Conservation (phyloP, 176 grass and related monocot genomes). For the Areca catechu region DNA sequence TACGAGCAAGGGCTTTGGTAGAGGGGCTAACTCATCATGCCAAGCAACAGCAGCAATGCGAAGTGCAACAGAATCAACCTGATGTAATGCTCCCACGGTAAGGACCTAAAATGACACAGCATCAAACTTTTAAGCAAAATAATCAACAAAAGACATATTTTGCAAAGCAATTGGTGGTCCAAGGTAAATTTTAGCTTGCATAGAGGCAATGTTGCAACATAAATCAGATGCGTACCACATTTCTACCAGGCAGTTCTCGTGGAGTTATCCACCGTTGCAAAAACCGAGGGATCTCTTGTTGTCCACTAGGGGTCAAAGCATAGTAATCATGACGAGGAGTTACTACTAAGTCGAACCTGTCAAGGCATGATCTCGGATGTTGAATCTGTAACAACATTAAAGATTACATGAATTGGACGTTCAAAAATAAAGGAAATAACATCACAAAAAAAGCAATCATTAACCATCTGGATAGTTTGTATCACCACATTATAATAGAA, state of each 20-base stretch:
- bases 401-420: neutral
- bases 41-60: conserved; percentile 70
- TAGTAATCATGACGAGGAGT: conserved; percentile 91
- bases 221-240: conserved; percentile 52
- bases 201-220: neutral
- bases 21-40: conserved; percentile 84
- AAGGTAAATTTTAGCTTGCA: neutral
- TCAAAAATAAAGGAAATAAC: too few species aligned
- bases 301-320: conserved; percentile 63
- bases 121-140: neutral
- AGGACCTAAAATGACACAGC: conserved; percentile 49
- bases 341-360: conserved; percentile 87
- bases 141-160: neutral
- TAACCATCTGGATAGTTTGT: too few species aligned
- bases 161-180: neutral
- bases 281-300: conserved; percentile 56
- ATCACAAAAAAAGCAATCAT: too few species aligned
- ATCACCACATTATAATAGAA: too few species aligned
- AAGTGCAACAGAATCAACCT: conserved; percentile 71
- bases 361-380: conserved; percentile 62
- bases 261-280: conserved; percentile 77
- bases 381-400: conserved; percentile 56
- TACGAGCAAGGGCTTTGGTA: conserved; percentile 76
- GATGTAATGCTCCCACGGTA: conserved; percentile 72
- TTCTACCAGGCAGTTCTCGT: conserved; percentile 53